phyloP scores from a whole-genome alignment of 163 green algal species.

The Picocystis sp. region DNA sequence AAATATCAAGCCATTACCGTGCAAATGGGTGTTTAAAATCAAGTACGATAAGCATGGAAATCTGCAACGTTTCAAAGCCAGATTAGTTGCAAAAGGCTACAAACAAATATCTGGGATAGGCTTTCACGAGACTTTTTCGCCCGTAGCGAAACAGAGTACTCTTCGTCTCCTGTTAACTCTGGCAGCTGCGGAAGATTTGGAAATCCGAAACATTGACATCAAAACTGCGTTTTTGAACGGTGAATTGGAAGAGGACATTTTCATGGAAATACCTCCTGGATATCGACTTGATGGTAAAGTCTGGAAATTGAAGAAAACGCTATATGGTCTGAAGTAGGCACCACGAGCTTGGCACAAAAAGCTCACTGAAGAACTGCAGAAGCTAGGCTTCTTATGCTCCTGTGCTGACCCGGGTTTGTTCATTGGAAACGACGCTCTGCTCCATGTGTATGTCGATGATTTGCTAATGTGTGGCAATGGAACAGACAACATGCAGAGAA shows the following conservation, averaged over 20 bases:
- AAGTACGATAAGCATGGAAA: slow-evolving; percentile 26
- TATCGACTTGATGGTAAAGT: no score
- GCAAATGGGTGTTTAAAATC: slow-evolving; percentile 35
- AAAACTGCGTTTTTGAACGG: slow-evolving; percentile 29
- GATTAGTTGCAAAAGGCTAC: slow-evolving; percentile 19
- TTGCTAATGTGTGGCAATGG: slow-evolving; percentile 16
- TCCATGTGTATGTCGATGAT: slow-evolving; percentile 29
- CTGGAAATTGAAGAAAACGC: slow-evolving; percentile 17
- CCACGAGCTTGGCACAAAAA: slow-evolving; percentile 19
- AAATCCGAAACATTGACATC: slow-evolving; percentile 25
- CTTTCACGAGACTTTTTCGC: slow-evolving; percentile 14
- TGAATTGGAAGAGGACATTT: slow-evolving; percentile 22
- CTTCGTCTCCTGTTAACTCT: slow-evolving; percentile 13
- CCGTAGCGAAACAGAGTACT: slow-evolving; percentile 11
- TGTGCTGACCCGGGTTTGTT: slow-evolving; percentile 22
- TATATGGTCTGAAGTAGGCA: slow-evolving; percentile 30
- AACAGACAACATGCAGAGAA: not conserved
- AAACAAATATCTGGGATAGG: slow-evolving; percentile 6
- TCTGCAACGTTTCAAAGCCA: slow-evolving; percentile 32
- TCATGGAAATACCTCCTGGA: not conserved
- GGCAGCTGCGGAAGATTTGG: slow-evolving; percentile 11
- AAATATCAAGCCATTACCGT: slow-evolving; percentile 17
- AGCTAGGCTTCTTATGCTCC: slow-evolving; percentile 13
- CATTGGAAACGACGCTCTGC: not conserved
- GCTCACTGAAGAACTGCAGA: slow-evolving; percentile 9